Conservation (phyloP, 2,329 filamentous ascomycete genomes). For the Fusarium nematophilum region DNA sequence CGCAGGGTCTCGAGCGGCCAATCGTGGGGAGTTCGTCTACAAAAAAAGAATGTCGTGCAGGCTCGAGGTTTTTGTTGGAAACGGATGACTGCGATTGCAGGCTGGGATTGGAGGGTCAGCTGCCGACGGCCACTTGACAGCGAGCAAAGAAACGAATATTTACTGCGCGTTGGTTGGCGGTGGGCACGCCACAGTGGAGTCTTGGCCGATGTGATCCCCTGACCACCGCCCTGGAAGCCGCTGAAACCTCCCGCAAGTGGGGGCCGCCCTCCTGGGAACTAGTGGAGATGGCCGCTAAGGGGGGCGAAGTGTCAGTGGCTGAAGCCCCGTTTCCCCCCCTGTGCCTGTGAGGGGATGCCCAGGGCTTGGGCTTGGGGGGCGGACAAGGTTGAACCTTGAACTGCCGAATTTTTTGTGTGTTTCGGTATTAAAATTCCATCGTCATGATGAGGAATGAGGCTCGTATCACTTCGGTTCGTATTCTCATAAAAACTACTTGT, state of each 20-base stretch:
- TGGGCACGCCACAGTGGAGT: constrained; percentile 34
- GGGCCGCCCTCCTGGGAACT: background rate
- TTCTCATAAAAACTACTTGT: too few species aligned
- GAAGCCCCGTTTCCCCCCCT: too few species aligned
- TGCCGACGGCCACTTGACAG: too few species aligned
- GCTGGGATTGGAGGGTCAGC: background rate
- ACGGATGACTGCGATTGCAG: background rate
- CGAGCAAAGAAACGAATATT: constrained; percentile 11
- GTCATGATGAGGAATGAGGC: background rate
- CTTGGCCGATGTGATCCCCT: constrained; percentile 17
- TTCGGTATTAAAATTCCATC: background rate
- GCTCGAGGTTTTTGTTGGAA: background rate
- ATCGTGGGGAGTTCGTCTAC: constrained; percentile 4
- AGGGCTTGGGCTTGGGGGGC: constrained; percentile 11
- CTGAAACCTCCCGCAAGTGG: constrained; percentile 35
- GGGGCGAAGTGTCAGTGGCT: constrained; percentile 32
- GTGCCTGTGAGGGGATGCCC: constrained; percentile 9
- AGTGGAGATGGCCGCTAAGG: background rate
- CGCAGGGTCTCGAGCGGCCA: background rate
- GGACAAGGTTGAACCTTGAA: constrained; percentile 17
- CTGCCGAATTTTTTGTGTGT: background rate
- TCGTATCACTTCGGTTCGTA: too few species aligned
- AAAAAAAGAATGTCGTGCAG: too few species aligned
- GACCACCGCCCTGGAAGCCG: constrained; percentile 19
- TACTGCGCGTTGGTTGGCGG: constrained; percentile 10